Evolutionary conservation across 1,139 yeast genomes (phyloP).

Genomic region (Yamadazyma siamensis): DNA sequence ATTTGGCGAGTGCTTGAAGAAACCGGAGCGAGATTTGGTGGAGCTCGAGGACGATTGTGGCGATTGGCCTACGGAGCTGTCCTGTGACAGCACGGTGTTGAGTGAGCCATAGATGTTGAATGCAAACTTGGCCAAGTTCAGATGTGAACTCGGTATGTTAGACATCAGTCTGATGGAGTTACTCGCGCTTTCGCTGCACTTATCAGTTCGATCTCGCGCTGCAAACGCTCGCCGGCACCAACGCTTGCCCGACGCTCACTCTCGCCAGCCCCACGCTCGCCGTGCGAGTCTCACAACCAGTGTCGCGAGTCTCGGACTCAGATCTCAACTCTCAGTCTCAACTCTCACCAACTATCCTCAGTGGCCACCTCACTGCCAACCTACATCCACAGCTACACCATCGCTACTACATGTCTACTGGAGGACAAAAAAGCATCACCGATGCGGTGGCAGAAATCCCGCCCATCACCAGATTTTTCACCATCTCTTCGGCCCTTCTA

Average conservation of each 20-base stretch:
- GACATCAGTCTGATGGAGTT: too few relatives aligned
- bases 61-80: constrained; percentile 2
- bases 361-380: too few relatives aligned
- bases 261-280: too few relatives aligned
- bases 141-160: constrained; percentile 10
- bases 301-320: too few relatives aligned
- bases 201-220: too few relatives aligned
- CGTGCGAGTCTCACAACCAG: too few relatives aligned
- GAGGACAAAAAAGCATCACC: too few relatives aligned
- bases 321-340: too few relatives aligned
- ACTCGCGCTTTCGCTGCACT: too few relatives aligned
- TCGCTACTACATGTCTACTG: too few relatives aligned
- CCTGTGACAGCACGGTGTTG: constrained; percentile 8
- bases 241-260: neutral
- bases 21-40: constrained; percentile 9
- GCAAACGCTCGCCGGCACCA: neutral
- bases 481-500: constrained; percentile 31
- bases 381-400: too few relatives aligned
- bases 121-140: constrained; percentile 31
- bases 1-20: constrained; percentile 3
- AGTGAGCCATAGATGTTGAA: constrained; percentile 32
- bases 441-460: constrained; percentile 36
- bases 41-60: constrained; percentile 20
- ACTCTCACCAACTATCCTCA: too few relatives aligned
- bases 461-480: constrained; percentile 47